Conservation (phyloP, 805 yeast genomes). For the Suhomyces pyralidae region DNA sequence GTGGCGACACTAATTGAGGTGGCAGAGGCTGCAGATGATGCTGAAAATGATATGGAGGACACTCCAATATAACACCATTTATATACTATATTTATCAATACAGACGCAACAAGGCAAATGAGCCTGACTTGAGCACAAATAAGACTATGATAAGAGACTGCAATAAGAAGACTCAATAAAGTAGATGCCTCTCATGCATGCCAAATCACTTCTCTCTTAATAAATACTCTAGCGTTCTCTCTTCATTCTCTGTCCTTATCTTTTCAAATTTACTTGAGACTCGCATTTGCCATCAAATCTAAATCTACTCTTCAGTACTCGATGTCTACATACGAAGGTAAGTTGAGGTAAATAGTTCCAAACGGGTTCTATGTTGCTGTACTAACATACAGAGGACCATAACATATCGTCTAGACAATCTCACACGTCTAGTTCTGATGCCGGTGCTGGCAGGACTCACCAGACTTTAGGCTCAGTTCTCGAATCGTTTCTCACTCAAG, state of each 20-base stretch:
- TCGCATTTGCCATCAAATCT: constrained; percentile 1
- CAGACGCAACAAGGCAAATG: background rate
- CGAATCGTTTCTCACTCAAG: constrained; percentile 29
- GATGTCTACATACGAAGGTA: constrained; percentile 47
- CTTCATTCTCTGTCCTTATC: background rate
- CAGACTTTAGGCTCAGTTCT: constrained; percentile 33
- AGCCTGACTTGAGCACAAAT: background rate
- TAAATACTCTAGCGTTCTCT: background rate
- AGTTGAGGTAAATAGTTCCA: constrained; percentile 12
- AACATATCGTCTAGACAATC: constrained; percentile 22
- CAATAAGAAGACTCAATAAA: background rate
- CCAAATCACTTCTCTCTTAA: background rate
- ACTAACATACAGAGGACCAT: constrained; percentile 33
- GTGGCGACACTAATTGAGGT: constrained; percentile 8
- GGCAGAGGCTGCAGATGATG: constrained; percentile 5
- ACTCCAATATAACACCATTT: background rate
- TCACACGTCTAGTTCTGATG: constrained; percentile 30
- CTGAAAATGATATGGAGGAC: background rate
- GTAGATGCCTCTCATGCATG: background rate
- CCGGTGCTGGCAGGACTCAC: constrained; percentile 14
- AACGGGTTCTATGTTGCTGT: background rate
- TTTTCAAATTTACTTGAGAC: background rate
- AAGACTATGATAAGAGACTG: too few species aligned
- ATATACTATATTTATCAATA: background rate
- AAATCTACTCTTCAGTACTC: background rate